Percentiles rank a stretch among this genome's conserved stretches.
phyloP scores from a whole-genome alignment of 208 protist genomes.

The Borovskyia barvae region DNA sequence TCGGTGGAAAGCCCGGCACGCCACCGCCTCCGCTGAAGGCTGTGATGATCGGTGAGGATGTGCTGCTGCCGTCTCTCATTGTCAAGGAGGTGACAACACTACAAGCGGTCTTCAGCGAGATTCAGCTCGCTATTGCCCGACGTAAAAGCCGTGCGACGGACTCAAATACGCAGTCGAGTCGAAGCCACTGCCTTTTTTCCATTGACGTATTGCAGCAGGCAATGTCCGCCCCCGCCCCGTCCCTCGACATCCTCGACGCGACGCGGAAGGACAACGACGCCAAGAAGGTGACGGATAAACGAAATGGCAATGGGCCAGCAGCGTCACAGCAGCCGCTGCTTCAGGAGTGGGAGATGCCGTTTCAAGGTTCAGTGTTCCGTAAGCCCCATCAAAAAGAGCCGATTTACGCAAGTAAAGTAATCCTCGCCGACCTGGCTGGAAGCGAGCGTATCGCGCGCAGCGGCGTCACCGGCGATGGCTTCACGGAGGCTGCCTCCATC shows the following conservation, averaged over 20 bases:
- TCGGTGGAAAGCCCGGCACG: conserved; percentile 45
- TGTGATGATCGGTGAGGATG: conserved; percentile 71
- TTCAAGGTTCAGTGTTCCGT: conserved; percentile 64
- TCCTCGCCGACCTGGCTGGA: conserved; percentile 93
- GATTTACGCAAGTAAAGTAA: conserved; percentile 82
- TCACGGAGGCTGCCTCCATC: conserved; percentile 87
- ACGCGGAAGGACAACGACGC: conserved; percentile 23
- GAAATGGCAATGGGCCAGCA: conserved; percentile 5
- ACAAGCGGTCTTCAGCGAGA: conserved; percentile 65
- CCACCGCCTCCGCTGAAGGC: conserved; percentile 72
- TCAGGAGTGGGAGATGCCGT: conserved; percentile 63
- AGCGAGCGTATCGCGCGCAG: conserved; percentile 80
- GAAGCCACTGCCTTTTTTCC: conserved; percentile 91
- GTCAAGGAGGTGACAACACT: conserved; percentile 66
- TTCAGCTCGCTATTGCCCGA: conserved; percentile 68
- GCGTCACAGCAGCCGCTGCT: conserved; percentile 15
- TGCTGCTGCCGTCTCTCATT: conserved; percentile 66
- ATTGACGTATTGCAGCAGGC: conserved; percentile 90
- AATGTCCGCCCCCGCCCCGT: conserved; percentile 53
- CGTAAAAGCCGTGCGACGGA: conserved; percentile 73
- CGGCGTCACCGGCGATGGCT: conserved; percentile 60
- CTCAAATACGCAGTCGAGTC: conserved; percentile 84
- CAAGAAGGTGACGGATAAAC: conserved; percentile 15
- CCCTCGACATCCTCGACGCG: conserved; percentile 53
- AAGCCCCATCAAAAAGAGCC: conserved; percentile 74